These are phyloP conservation scores for Geranomyces michiganensis DNA, from an alignment of 192 early-diverging fungal species.

Conservation along the genomic window DNA sequence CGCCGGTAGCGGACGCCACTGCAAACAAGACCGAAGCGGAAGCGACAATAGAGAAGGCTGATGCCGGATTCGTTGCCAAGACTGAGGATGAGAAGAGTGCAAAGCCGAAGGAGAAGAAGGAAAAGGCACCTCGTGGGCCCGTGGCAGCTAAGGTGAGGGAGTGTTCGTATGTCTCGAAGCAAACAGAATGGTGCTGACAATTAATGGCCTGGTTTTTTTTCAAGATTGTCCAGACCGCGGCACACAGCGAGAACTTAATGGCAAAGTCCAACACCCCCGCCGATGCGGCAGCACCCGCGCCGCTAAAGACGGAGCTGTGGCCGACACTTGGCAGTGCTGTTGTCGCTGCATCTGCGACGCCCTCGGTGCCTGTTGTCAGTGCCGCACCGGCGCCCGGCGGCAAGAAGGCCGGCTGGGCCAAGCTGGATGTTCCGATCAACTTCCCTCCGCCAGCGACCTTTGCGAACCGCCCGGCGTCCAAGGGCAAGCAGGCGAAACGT, in stretches of 20 bases:
- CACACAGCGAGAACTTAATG: constrained; percentile 39
- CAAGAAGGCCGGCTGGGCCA: constrained; percentile 46
- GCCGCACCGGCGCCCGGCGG: not conserved
- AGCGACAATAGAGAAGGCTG: not conserved
- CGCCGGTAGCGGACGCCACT: not conserved
- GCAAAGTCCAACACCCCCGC: constrained; percentile 9
- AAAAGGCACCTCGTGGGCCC: not conserved
- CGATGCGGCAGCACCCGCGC: not conserved
- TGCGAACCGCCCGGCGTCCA: constrained; percentile 13
- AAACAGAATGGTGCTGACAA: too few relatives aligned
- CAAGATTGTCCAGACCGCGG: constrained; percentile 42
- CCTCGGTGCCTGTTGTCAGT: not conserved
- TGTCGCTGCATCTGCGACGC: not conserved
- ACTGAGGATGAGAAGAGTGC: not conserved
- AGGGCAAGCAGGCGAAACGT: constrained; percentile 11
- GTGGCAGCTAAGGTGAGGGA: constrained; percentile 24
- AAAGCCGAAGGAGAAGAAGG: constrained; percentile 10
- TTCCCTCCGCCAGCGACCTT: constrained; percentile 37
- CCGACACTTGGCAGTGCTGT: constrained; percentile 32
- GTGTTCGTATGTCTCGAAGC: not conserved
- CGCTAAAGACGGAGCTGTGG: constrained; percentile 29
- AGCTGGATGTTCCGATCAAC: constrained; percentile 47
- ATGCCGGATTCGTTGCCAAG: not conserved
- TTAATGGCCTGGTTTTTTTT: not conserved
- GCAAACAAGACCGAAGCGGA: constrained; percentile 4